A percentile compares a stretch with the other conserved stretches of the same genome.
phyloP scores from a whole-genome alignment of 2,329 filamentous ascomycete genomes.

The Ascochyta koolunga region DNA sequence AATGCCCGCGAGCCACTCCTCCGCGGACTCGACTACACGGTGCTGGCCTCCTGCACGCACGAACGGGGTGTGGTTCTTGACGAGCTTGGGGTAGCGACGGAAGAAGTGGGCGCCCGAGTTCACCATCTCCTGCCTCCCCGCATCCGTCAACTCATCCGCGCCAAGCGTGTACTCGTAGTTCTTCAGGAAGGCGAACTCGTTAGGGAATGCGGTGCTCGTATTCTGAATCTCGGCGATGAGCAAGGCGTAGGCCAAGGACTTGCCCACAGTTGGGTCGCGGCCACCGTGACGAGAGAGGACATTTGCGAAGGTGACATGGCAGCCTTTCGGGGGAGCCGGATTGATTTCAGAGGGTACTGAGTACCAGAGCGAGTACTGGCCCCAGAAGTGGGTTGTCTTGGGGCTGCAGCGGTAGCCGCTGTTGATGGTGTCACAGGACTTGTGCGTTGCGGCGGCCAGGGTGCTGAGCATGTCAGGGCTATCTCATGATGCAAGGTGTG shows the following conservation, averaged over 20 bases:
- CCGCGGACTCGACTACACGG: conserved; percentile 75
- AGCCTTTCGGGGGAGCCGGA: conserved; percentile 66
- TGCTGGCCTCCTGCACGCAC: conserved; percentile 72
- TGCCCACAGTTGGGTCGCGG: conserved; percentile 75
- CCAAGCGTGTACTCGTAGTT: conserved; percentile 75
- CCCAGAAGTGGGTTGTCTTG: conserved; percentile 73
- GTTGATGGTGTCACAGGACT: conserved; percentile 59
- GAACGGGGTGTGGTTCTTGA: conserved; percentile 67
- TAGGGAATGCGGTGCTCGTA: conserved; percentile 61
- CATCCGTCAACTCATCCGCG: conserved; percentile 69
- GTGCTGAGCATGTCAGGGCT: conserved; percentile 27
- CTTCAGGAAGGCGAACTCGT: conserved; percentile 71
- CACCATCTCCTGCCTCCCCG: conserved; percentile 72
- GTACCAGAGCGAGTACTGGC: conserved; percentile 88
- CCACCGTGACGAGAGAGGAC: conserved; percentile 85
- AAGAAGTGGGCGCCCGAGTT: conserved; percentile 80
- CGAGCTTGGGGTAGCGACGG: conserved; percentile 70
- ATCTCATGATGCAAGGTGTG: not conserved
- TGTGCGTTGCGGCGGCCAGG: conserved; percentile 19
- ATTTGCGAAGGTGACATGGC: conserved; percentile 78
- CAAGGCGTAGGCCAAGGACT: conserved; percentile 67
- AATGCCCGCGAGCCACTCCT: conserved; percentile 78
- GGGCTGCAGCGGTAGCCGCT: conserved; percentile 68
- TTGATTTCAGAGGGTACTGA: conserved; percentile 71
- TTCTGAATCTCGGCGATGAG: conserved; percentile 71